A percentile compares a stretch with the other conserved stretches of the same genome.
Evolutionary conservation across 805 yeast species (phyloP).

Genomic region (Candida sonorensis): DNA sequence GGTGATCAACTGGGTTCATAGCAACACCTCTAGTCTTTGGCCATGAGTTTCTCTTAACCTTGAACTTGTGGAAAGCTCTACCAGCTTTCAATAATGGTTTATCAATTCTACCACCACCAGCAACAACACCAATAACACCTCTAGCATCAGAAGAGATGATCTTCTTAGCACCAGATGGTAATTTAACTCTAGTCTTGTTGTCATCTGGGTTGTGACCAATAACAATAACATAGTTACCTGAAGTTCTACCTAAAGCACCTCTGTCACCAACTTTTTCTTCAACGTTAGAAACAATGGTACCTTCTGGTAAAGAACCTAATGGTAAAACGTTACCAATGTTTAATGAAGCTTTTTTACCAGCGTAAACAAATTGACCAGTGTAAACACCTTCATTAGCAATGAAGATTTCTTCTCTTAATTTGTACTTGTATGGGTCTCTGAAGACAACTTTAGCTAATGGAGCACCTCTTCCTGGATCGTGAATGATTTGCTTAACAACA

Average conservation of each 20-base stretch:
- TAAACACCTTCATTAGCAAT: conserved; percentile 99
- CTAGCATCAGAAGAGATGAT: conserved; percentile 91
- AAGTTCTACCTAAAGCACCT: conserved; percentile 99
- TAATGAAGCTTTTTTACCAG: conserved; percentile 97
- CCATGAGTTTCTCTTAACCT: conserved; percentile 99
- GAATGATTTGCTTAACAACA: conserved; percentile 96
- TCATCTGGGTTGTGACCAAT: conserved; percentile 99
- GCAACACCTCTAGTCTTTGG: conserved; percentile 99
- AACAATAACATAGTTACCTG: conserved; percentile 98
- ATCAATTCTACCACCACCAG: conserved; percentile 99
- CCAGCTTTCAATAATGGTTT: conserved; percentile 99
- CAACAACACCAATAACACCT: conserved; percentile 99
- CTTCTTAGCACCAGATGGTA: conserved; percentile 99
- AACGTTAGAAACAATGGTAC: conserved; percentile 97
- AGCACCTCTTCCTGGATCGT: conserved; percentile 99
- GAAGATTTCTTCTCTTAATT: conserved; percentile 96
- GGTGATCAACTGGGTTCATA: conserved; percentile 99
- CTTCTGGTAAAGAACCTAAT: conserved; percentile 96
- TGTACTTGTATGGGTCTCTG: conserved; percentile 99
- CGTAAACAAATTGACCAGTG: conserved; percentile 99
- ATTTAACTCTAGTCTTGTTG: conserved; percentile 98
- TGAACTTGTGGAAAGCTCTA: conserved; percentile 99
- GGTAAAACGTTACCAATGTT: conserved; percentile 97
- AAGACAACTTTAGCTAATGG: conserved; percentile 98
- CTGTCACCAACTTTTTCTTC: conserved; percentile 99